Base-by-base conservation (phyloP, 441 rosid genomes). In the Mallotus japonicus region DNA sequence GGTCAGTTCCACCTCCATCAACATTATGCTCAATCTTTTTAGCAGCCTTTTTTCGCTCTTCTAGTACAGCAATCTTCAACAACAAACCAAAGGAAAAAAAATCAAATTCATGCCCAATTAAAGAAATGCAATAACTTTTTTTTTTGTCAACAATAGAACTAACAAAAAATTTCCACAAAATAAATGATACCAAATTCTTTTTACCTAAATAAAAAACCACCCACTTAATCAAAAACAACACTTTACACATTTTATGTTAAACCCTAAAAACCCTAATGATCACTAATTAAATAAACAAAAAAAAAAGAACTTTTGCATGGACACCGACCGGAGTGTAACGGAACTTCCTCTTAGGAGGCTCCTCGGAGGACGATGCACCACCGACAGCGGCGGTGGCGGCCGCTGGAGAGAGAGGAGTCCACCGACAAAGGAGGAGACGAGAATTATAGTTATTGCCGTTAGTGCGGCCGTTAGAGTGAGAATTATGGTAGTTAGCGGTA, bases 241-340 rank as follows among this genome's bases (percentile, higher is more conserved):
- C 14, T 62, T 15, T 10, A n/a, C 40, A 63, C n/a, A n/a, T n/a
- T 40, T 57, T 24, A 20, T 57, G 71, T 53, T 20, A 69, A 63
- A 54, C 59, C 69, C 69, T 40, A 44, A n/a, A 14, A 60, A 58
- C 60, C 56, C 59, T 34, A 74, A 37, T 37, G 5, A 37, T 37
- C 40, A 37, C 40, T 37, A 37, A 37, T 37, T 37, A 37, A 37
- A 37, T 4, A 37, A 58, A 19, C 12, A 46, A 16, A 58, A 20
- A 19, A 13, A 32, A 20, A 15, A 16, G 51, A 47, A 42, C 16
- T 8, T 16, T 58, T 19, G 5, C 14, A 64, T 37, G 3, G 17
- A 68, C 13, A 22, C 93, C 75, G 42, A 95, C 99, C 13, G 99
- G 98, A 76, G 98, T 87, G 75, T 95, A 95, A 57, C 97, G 91